phyloP scores from a whole-genome alignment of 1,139 yeast genomes.

The Ashbya aceris region DNA sequence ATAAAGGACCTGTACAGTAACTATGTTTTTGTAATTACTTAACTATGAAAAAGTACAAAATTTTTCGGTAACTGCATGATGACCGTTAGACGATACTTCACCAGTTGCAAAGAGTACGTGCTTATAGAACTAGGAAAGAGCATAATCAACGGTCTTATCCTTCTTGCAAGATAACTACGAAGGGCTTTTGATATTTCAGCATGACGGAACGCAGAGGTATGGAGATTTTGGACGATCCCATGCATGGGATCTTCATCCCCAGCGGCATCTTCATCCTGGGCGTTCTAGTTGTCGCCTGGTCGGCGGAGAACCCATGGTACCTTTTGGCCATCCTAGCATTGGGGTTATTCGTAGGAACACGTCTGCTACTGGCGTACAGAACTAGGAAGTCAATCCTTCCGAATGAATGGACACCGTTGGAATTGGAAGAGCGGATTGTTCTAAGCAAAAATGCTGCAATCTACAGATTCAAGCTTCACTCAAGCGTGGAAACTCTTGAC shows the following conservation, averaged over 20 bases:
- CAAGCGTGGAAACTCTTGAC: slow-evolving; percentile 51
- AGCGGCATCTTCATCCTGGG: slow-evolving; percentile 53
- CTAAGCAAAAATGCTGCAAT: slow-evolving; percentile 62
- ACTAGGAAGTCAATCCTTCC: slow-evolving; percentile 40
- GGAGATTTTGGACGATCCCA: slow-evolving; percentile 44
- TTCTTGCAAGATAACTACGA: background rate
- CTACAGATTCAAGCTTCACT: slow-evolving; percentile 56
- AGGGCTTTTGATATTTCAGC: background rate
- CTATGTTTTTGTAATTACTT: slow-evolving; percentile 2
- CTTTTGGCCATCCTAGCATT: slow-evolving; percentile 39
- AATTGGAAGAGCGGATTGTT: slow-evolving; percentile 61
- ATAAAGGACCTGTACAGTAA: background rate
- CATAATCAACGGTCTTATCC: background rate
- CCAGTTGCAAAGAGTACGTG: too few relatives aligned
- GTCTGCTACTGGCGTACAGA: slow-evolving; percentile 39
- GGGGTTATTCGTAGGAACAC: slow-evolving; percentile 36
- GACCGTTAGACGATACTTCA: too few relatives aligned
- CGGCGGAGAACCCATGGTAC: slow-evolving; percentile 35
- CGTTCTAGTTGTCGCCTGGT: slow-evolving; percentile 42
- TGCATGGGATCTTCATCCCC: slow-evolving; percentile 70
- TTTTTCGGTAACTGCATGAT: too few relatives aligned
- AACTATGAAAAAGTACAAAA: too few relatives aligned
- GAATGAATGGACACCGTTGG: slow-evolving; percentile 54
- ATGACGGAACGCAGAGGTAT: slow-evolving; percentile 4
- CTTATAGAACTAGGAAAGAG: too few relatives aligned